Evolutionary conservation across 2,329 filamentous ascomycete species (phyloP).

Genomic region (Sporothrix euskadiensis): DNA sequence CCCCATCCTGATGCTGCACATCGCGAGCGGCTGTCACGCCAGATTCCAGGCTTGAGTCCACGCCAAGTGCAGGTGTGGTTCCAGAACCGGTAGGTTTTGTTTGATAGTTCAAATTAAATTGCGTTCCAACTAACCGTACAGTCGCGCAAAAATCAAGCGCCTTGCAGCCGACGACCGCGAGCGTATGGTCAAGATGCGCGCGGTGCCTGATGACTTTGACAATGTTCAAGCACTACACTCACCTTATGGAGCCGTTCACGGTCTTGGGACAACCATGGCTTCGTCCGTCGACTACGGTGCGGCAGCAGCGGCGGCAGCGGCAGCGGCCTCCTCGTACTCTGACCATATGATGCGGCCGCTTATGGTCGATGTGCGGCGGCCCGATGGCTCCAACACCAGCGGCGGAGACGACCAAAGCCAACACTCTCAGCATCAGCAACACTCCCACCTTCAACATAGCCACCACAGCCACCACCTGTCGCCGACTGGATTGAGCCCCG

Average conservation of each 20-base stretch:
- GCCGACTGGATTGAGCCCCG: conserved; percentile 65
- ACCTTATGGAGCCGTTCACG: conserved; percentile 63
- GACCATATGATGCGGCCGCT: conserved; percentile 67
- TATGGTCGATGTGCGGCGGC: conserved; percentile 67
- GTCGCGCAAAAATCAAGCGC: conserved; percentile 71
- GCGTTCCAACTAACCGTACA: conserved; percentile 36
- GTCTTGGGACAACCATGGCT: conserved; percentile 50
- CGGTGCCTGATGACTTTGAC: conserved; percentile 70
- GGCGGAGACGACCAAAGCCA: conserved; percentile 53
- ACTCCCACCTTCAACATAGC: conserved; percentile 14
- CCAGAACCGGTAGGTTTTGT: conserved; percentile 74
- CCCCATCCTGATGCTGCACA: conserved; percentile 92
- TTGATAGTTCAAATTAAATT: neutral
- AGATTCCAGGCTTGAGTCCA: conserved; percentile 88
- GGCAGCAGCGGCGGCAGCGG: conserved; percentile 17
- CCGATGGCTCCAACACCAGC: conserved; percentile 46
- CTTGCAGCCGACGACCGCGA: conserved; percentile 69
- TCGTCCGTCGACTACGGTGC: conserved; percentile 52
- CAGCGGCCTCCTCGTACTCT: conserved; percentile 48
- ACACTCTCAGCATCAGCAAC: conserved; percentile 7
- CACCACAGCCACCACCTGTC: conserved; percentile 48
- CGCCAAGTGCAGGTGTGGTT: conserved; percentile 98
- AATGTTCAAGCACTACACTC: conserved; percentile 69
- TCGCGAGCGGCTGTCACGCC: conserved; percentile 78
- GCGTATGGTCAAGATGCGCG: conserved; percentile 70